Evolutionary conservation across 1,284 basidiomycete genomes (phyloP), one percentile per base, ranked within the genome.

Genomic region (Sporisorium graminicola): DNA sequence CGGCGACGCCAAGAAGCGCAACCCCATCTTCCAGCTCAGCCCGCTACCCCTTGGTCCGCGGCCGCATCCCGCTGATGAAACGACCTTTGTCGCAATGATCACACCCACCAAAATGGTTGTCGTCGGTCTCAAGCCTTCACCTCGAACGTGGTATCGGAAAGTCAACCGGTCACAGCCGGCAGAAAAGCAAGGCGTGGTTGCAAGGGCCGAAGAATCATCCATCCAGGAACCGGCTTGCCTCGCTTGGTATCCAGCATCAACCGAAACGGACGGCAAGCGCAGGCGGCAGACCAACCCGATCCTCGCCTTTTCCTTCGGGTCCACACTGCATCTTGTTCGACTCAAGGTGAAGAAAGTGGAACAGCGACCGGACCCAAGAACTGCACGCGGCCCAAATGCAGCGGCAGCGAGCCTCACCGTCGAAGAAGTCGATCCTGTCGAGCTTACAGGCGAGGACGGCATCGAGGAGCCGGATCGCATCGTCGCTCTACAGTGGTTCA

Each of bases 91-190:
- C 31, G 95, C 95, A 0, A 87, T 99, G 53, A 88, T 99, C 43
- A 98, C 96, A 0, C 91, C 93, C 0, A 89, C 91, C 26, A 99
- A 99, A 83, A 87, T 99, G 16, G 93, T 99, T 5, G 89, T 99
- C 42, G 94, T 98, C 3, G 95, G 94, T 2, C 86, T 99, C 74
- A 95, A 94, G 82, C 97, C 97, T 1, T 89, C 90, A 0, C 93
- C 97, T 3, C 91, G 93, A 80, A 99, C 96, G 0, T 98, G 95
- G 94, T 93, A 76, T 61, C 75, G 82, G 18, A 77, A 78, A 22
- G 53, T 78, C 42, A 64, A 61, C 37, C 52, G 44, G 18, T 20
- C 31, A 20, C 59, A 24, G 14, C 37, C 33, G 1, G 26, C 53
- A 7, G 72, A 69, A 49, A 70, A 74, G 49, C n/a, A 37, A 3